These are phyloP conservation scores for Celoporthe dispersa DNA, from an alignment of 2,329 filamentous ascomycete species.

Conservation along the genomic window DNA sequence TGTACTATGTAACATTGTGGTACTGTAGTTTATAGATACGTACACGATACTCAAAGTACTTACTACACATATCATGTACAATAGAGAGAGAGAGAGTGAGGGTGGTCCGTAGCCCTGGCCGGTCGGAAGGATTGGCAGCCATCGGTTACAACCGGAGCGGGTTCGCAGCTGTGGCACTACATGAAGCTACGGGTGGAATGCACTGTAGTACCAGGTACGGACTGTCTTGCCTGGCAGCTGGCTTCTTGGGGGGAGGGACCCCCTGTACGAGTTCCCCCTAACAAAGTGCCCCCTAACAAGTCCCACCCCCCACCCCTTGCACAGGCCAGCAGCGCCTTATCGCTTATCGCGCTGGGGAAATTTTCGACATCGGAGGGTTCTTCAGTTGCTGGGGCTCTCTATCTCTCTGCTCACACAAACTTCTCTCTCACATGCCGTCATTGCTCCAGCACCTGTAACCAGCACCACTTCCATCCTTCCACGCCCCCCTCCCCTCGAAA, in stretches of 20 bases:
- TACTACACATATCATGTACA: not conserved
- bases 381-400: not conserved
- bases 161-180: not conserved
- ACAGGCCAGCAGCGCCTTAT: slow-evolving; percentile 1
- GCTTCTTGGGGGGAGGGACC: not conserved
- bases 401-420: not conserved
- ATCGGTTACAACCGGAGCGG: slow-evolving; percentile 18
- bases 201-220: not conserved
- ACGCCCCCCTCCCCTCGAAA: not conserved
- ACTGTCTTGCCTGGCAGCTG: not conserved
- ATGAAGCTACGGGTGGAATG: not conserved
- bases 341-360: slow-evolving; percentile 5
- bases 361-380: slow-evolving; percentile 12
- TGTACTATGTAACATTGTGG: not conserved
- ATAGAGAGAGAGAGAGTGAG: too few species aligned
- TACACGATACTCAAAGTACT: not conserved
- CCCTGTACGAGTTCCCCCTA: not conserved
- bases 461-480: not conserved
- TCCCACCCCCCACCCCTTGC: not conserved
- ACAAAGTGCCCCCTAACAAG: too few species aligned
- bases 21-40: too few species aligned
- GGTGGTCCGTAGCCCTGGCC: not conserved
- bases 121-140: slow-evolving; percentile 5
- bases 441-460: not conserved
- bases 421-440: slow-evolving; percentile 6